Base-by-base conservation (phyloP, 2,329 filamentous ascomycete species). In the Dactylellina sp. region DNA sequence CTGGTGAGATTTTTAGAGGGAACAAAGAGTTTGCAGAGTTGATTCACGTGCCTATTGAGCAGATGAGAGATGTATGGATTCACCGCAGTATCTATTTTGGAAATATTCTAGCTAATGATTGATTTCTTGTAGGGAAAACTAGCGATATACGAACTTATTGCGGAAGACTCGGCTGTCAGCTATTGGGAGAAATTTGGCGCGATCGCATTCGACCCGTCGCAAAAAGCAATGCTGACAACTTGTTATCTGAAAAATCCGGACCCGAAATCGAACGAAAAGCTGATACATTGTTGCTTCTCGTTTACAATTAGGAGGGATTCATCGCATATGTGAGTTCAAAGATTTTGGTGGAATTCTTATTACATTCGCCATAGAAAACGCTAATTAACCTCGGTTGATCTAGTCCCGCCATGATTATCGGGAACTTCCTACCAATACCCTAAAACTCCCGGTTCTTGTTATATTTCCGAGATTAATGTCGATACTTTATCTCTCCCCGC, bases 171-270 rank as follows among this genome's bases (percentile, higher is more conserved):
- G 42, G 87, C 97, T 74, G 95, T 98, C 62, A 91, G 92, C 78
- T 99, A 99, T 79, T 99, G 95, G 95, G 95, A 99, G 82, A 97
- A 99, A 79, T 99, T 99, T 79, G 93, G 94, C 56, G 94, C 93
- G 3, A 98, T 99, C 78, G 96, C 95, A 7, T 99, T 99, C 81
- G 95, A 99, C 80, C 88, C 90, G 66, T 89, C 88, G 7, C 95
- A 98, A 80, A 97, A 99, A 81, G 96, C 94, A 20, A 92, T 99
- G 79, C 84, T 99, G 77, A 99, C 95, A 20, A 94, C 91, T 77
- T 99, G 95, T 80, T 90, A 91, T 9, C 83, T 99, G 75, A 97
- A 97, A 81, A 93, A 89, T 77, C 93, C 91, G 2, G 87, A 88
- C 76, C 85, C 88, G 56, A 86, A 86, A 72, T 88, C 89, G 1